Evolutionary conservation across 2,329 filamentous ascomycete genomes (phyloP).

Genomic region (Penicillium fuscoglaucum): DNA sequence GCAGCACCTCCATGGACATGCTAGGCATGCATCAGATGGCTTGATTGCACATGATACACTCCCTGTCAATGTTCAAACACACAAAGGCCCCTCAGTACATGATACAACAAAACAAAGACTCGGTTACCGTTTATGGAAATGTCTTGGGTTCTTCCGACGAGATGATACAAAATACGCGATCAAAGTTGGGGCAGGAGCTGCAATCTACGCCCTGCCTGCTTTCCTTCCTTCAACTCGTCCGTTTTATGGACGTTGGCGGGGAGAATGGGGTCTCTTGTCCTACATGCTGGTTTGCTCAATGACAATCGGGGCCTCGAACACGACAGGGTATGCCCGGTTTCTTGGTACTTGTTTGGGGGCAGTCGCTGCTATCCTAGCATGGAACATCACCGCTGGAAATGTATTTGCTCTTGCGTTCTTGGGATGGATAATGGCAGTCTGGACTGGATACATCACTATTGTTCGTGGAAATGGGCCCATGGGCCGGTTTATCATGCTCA

Average conservation of each 20-base stretch:
- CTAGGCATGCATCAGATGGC: conserved; percentile 10
- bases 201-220: conserved; percentile 83
- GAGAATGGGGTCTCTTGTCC: conserved; percentile 93
- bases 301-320: conserved; percentile 95
- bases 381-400: conserved; percentile 74
- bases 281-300: conserved; percentile 99
- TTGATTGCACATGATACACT: conserved; percentile 12
- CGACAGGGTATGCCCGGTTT: conserved; percentile 83
- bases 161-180: conserved; percentile 77
- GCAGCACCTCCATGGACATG: not conserved
- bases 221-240: conserved; percentile 78
- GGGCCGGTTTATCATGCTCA: conserved; percentile 89
- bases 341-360: conserved; percentile 83
- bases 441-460: conserved; percentile 88
- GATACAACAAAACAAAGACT: conserved; percentile 30
- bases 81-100: conserved; percentile 6
- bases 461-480: conserved; percentile 82
- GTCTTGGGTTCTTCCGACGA: conserved; percentile 58
- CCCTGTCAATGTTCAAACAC: conserved; percentile 6
- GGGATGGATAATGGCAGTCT: conserved; percentile 76
- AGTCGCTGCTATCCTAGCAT: conserved; percentile 70
- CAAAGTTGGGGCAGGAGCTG: conserved; percentile 89
- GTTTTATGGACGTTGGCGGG: conserved; percentile 82
- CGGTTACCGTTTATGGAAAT: conserved; percentile 42
- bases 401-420: conserved; percentile 73